Evolutionary conservation across 306 rosid species (phyloP).

Genomic region (Dryas alaskensis): DNA sequence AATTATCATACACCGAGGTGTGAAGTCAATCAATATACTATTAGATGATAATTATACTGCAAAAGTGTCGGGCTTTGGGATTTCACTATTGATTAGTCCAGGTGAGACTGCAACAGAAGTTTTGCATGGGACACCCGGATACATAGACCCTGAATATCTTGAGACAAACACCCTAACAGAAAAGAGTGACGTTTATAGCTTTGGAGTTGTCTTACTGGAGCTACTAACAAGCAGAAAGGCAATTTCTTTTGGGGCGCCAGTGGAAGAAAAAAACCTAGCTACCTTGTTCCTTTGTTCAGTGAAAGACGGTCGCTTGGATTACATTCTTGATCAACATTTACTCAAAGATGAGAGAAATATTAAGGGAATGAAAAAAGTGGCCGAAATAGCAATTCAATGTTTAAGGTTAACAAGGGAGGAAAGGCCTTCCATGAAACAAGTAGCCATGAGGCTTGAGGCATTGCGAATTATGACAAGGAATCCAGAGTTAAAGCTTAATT

Average conservation of each 20-base stretch:
- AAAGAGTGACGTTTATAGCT: background rate
- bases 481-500: background rate
- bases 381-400: background rate
- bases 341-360: too few relatives aligned
- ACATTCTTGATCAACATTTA: background rate
- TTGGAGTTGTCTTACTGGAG: background rate
- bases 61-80: background rate
- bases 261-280: background rate
- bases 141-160: background rate
- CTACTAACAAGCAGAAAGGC: background rate
- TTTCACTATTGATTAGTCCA: background rate
- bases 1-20: background rate
- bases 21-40: background rate
- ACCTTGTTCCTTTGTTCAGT: background rate
- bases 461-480: background rate
- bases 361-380: background rate
- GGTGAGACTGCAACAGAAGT: background rate
- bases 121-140: background rate
- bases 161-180: background rate
- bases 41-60: background rate
- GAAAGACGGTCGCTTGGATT: background rate
- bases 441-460: background rate
- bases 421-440: background rate
- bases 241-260: background rate
- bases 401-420: background rate